These are phyloP conservation scores for Boletales sp. DNA, from an alignment of 768 basidiomycete species.

Conservation along the genomic window DNA sequence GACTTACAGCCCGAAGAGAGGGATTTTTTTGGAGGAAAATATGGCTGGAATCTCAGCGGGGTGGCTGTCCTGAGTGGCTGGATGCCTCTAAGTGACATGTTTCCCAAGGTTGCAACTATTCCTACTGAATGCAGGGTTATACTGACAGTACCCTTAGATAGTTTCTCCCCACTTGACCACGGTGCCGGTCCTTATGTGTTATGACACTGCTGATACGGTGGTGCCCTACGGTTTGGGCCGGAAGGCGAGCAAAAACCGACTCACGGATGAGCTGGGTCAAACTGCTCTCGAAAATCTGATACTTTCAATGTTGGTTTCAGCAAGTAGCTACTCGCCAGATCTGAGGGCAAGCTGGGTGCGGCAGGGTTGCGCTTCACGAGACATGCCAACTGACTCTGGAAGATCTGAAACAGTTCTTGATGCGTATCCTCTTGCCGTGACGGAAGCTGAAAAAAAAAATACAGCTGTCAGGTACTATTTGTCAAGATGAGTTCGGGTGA, in stretches of 20 bases:
- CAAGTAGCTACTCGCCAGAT: constrained; percentile 16
- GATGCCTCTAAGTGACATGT: constrained; percentile 63
- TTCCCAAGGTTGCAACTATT: constrained; percentile 55
- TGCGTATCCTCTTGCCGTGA: constrained; percentile 45
- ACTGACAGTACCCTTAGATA: constrained; percentile 44
- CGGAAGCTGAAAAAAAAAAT: neutral
- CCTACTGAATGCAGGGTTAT: neutral
- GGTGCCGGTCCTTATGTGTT: constrained; percentile 84
- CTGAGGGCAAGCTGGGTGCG: constrained; percentile 16
- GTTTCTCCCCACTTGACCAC: constrained; percentile 52
- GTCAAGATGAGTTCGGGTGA: neutral
- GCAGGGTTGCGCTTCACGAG: constrained; percentile 65
- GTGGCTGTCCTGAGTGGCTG: constrained; percentile 74
- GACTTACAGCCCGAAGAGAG: constrained; percentile 37
- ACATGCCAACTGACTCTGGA: constrained; percentile 61
- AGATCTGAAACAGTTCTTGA: constrained; percentile 70
- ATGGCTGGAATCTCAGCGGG: constrained; percentile 65
- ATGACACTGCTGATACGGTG: constrained; percentile 73
- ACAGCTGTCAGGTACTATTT: no score
- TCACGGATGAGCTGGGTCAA: constrained; percentile 54
- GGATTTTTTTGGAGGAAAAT: constrained; percentile 27
- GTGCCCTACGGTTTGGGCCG: constrained; percentile 56
- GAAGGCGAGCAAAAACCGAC: constrained; percentile 51
- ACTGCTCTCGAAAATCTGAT: constrained; percentile 33
- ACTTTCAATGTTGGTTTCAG: constrained; percentile 29